These are phyloP conservation scores for Pseudogymnoascus sp. DNA, from an alignment of 2,329 filamentous ascomycete species.

Conservation along the genomic window DNA sequence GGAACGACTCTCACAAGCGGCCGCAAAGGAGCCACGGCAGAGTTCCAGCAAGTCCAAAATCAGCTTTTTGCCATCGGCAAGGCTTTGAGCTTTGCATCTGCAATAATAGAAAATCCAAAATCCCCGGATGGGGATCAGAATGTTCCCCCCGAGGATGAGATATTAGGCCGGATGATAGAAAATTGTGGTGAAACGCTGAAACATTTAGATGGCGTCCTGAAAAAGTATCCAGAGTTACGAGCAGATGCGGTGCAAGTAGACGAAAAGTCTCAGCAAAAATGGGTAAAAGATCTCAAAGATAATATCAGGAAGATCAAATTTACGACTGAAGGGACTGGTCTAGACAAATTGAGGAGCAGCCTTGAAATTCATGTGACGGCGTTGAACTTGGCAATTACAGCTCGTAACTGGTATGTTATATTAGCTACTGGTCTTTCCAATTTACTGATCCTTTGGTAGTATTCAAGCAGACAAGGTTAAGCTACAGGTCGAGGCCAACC, in stretches of 20 bases:
- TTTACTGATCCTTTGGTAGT: neutral
- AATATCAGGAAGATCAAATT: conserved; percentile 12
- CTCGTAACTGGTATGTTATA: neutral
- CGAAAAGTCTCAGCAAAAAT: neutral
- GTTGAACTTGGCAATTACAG: conserved; percentile 9
- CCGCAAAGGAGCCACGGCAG: neutral
- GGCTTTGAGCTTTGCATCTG: conserved; percentile 6
- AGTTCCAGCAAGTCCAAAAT: conserved; percentile 11
- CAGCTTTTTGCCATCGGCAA: conserved; percentile 12
- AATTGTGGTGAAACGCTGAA: conserved; percentile 7
- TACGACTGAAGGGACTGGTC: conserved; percentile 6
- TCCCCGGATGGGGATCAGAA: neutral
- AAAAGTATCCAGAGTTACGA: conserved; percentile 10
- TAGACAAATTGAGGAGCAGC: conserved; percentile 5
- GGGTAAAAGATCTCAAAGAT: neutral
- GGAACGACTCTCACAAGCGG: conserved; percentile 1
- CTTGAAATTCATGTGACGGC: conserved; percentile 9
- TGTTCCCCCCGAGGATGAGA: conserved; percentile 5
- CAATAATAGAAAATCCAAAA: neutral
- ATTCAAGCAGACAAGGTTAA: neutral
- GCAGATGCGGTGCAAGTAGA: neutral
- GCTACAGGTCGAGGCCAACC: neutral
- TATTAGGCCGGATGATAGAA: conserved; percentile 10
- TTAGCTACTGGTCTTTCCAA: neutral
- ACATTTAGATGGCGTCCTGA: conserved; percentile 2